phyloP scores from a whole-genome alignment of 2,329 filamentous ascomycete species.

The Fusarium sp. region DNA sequence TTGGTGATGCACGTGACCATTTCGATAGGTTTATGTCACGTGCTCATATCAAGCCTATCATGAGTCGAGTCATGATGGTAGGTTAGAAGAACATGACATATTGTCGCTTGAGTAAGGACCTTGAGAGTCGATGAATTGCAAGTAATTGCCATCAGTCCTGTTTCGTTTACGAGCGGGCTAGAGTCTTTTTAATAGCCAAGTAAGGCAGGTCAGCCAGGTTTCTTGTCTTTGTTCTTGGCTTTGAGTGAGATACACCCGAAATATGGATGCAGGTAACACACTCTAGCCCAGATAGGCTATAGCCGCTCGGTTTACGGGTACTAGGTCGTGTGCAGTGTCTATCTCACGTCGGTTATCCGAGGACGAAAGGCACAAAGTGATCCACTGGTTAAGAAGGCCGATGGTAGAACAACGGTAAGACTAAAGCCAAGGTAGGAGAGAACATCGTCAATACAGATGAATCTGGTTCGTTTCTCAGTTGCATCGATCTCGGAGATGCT shows the following conservation, averaged over 20 bases:
- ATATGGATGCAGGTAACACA: slow-evolving; percentile 27
- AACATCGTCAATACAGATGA: slow-evolving; percentile 17
- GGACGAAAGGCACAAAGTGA: slow-evolving; percentile 13
- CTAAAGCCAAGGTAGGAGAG: background rate
- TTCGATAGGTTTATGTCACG: slow-evolving; percentile 3
- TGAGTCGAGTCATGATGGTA: background rate
- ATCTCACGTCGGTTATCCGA: slow-evolving; percentile 32
- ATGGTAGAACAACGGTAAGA: slow-evolving; percentile 5
- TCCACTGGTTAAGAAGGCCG: background rate
- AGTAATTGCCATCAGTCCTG: background rate
- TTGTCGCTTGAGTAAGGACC: background rate
- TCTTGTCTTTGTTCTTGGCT: slow-evolving; percentile 5
- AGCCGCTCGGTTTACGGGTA: slow-evolving; percentile 31
- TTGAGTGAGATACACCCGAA: slow-evolving; percentile 6
- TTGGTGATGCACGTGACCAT: slow-evolving; percentile 15
- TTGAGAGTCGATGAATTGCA: background rate
- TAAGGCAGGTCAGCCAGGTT: slow-evolving; percentile 1
- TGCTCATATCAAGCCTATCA: background rate
- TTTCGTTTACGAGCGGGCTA: background rate
- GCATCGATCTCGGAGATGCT: slow-evolving; percentile 18
- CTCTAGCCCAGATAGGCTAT: slow-evolving; percentile 35
- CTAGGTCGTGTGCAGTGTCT: slow-evolving; percentile 19
- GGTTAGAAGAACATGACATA: background rate
- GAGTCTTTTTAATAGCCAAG: slow-evolving; percentile 13
- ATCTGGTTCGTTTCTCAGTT: slow-evolving; percentile 23